phyloP scores from a whole-genome alignment of 2,329 filamentous ascomycete genomes.

The Fusarium brevicatenulatum region DNA sequence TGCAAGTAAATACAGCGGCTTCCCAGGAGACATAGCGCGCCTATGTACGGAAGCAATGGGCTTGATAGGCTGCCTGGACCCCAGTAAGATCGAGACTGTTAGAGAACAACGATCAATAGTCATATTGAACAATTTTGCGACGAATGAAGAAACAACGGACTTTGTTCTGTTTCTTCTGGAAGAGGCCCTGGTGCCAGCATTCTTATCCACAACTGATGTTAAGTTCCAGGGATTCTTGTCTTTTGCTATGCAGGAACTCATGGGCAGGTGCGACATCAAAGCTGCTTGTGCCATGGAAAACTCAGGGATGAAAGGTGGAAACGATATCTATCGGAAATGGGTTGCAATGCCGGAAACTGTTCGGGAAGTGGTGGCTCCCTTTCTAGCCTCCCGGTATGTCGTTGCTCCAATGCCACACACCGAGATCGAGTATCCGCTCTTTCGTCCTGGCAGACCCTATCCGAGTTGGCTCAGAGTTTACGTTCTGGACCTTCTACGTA shows the following conservation, averaged over 20 bases:
- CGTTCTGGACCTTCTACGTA: constrained; percentile 83
- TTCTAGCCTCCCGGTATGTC: constrained; percentile 84
- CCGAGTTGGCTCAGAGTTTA: constrained; percentile 84
- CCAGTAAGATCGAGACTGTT: constrained; percentile 84
- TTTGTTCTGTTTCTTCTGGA: constrained; percentile 89
- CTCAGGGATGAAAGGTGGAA: constrained; percentile 57
- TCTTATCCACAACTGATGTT: constrained; percentile 89
- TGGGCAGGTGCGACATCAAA: constrained; percentile 80
- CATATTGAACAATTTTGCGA: constrained; percentile 86
- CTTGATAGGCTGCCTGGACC: constrained; percentile 89
- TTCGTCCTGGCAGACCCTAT: constrained; percentile 74
- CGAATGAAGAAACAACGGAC: constrained; percentile 79
- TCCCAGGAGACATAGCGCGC: constrained; percentile 72
- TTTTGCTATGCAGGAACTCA: constrained; percentile 92
- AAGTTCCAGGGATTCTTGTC: constrained; percentile 90
- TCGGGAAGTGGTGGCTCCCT: constrained; percentile 86
- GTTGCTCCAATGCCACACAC: constrained; percentile 71
- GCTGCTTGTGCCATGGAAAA: constrained; percentile 60
- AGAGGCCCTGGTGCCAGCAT: constrained; percentile 88
- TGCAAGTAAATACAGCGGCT: constrained; percentile 79
- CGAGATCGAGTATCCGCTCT: constrained; percentile 79
- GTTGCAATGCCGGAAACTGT: constrained; percentile 78
- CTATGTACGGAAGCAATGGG: constrained; percentile 87
- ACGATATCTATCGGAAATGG: constrained; percentile 78
- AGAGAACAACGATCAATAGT: constrained; percentile 85